Evolutionary conservation across 1,139 yeast genomes (phyloP).

Genomic region (Wickerhamiella pararugosa): DNA sequence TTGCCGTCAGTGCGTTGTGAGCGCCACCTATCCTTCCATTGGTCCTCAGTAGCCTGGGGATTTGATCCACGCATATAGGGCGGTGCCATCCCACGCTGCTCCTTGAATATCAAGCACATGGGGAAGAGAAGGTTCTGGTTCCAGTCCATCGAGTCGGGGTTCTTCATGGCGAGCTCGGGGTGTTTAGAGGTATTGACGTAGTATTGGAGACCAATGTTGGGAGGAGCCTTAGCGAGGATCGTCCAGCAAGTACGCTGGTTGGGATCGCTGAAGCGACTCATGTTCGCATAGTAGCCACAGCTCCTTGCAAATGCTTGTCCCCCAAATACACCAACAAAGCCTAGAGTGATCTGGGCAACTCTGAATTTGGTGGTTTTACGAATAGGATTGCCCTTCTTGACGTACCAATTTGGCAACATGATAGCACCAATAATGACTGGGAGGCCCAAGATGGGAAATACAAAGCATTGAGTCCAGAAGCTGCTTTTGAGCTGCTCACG

Average conservation of each 20-base stretch:
- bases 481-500: slow-evolving; percentile 10
- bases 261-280: slow-evolving; percentile 9
- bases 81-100: not conserved
- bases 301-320: slow-evolving; percentile 13
- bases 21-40: not conserved
- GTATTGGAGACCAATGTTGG: slow-evolving; percentile 20
- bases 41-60: not conserved
- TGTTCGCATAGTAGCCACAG: slow-evolving; percentile 13
- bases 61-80: not conserved
- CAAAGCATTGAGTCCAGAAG: slow-evolving; percentile 11
- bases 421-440: slow-evolving; percentile 13
- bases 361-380: slow-evolving; percentile 4
- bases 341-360: slow-evolving; percentile 11
- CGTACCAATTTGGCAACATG: slow-evolving; percentile 10
- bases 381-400: slow-evolving; percentile 6
- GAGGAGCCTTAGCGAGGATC: slow-evolving; percentile 17
- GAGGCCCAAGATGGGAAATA: slow-evolving; percentile 12
- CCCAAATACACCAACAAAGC: slow-evolving; percentile 13
- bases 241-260: slow-evolving; percentile 15
- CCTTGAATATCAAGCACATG: slow-evolving; percentile 16
- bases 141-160: slow-evolving; percentile 22
- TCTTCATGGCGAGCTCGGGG: slow-evolving; percentile 17
- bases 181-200: slow-evolving; percentile 17
- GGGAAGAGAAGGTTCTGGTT: slow-evolving; percentile 19
- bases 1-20: not conserved